Conservation (phyloP, 495 filamentous ascomycete species). For the Patellaria atrata region DNA sequence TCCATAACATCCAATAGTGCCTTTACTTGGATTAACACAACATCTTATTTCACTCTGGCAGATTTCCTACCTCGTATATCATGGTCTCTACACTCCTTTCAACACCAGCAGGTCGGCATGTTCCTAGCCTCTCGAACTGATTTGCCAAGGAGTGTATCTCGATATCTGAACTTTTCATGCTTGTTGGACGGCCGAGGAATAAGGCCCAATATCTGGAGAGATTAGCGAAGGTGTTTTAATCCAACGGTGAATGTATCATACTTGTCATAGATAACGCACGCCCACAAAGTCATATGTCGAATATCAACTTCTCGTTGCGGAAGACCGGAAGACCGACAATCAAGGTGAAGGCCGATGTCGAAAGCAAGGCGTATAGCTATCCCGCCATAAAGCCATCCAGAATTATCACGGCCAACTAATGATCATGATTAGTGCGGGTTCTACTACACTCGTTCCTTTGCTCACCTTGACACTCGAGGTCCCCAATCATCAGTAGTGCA, state of each 20-base stretch:
- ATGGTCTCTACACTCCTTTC: slow-evolving; percentile 27
- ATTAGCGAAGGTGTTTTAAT: slow-evolving; percentile 1
- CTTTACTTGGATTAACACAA: slow-evolving; percentile 31
- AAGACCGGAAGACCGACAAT: slow-evolving; percentile 24
- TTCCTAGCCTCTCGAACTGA: slow-evolving; percentile 26
- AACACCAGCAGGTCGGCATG: slow-evolving; percentile 19
- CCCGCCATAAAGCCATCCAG: slow-evolving; percentile 39
- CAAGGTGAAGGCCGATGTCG: slow-evolving; percentile 37
- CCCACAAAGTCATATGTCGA: slow-evolving; percentile 33
- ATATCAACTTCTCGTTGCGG: slow-evolving; percentile 31
- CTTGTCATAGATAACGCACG: slow-evolving; percentile 38
- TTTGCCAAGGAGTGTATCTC: slow-evolving; percentile 31
- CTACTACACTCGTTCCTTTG: not conserved
- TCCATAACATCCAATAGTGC: slow-evolving; percentile 37
- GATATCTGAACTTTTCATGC: slow-evolving; percentile 37
- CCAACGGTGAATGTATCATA: slow-evolving; percentile 4
- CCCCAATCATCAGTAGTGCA: slow-evolving; percentile 35
- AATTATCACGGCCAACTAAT: slow-evolving; percentile 35
- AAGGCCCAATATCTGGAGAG: slow-evolving; percentile 31
- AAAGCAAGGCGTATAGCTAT: slow-evolving; percentile 36
- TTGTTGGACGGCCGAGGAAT: slow-evolving; percentile 36
- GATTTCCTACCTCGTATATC: slow-evolving; percentile 30
- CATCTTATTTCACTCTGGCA: slow-evolving; percentile 22
- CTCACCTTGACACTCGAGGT: slow-evolving; percentile 32
- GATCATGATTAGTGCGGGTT: not conserved